Percentiles rank a stretch among this genome's conserved stretches.
Conservation (phyloP, 768 basidiomycete species). For the Lactarius akahatsu region DNA sequence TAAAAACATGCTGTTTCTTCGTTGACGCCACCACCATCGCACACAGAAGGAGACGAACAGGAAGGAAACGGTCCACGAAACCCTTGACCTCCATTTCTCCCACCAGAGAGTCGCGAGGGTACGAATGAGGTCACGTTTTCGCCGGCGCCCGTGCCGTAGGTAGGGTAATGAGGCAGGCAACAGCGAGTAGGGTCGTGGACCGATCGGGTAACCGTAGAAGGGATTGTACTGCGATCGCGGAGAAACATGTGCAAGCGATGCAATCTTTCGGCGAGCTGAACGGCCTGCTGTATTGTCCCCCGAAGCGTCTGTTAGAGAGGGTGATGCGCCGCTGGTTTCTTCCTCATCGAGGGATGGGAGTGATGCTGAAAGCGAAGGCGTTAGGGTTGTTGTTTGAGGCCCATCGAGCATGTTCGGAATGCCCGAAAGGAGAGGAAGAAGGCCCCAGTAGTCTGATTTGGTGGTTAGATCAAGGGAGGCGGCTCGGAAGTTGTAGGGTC, state of each 20-base stretch:
- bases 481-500: slow-evolving; percentile 20
- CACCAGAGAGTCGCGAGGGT: slow-evolving; percentile 67
- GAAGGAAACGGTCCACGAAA: slow-evolving; percentile 30
- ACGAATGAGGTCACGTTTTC: slow-evolving; percentile 63
- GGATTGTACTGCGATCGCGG: slow-evolving; percentile 66
- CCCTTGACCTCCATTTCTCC: slow-evolving; percentile 50
- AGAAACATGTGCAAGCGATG: slow-evolving; percentile 37
- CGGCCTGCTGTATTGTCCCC: not conserved
- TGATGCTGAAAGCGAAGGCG: slow-evolving; percentile 16
- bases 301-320: not conserved
- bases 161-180: slow-evolving; percentile 40
- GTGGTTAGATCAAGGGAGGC: slow-evolving; percentile 29
- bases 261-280: slow-evolving; percentile 18
- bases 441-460: slow-evolving; percentile 65
- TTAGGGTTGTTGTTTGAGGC: slow-evolving; percentile 1
- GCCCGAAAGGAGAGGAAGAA: slow-evolving; percentile 49
- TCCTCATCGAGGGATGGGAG: slow-evolving; percentile 9
- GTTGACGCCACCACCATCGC: slow-evolving; percentile 25
- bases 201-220: slow-evolving; percentile 70
- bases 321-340: slow-evolving; percentile 8
- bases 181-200: slow-evolving; percentile 33
- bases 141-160: slow-evolving; percentile 60
- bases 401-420: slow-evolving; percentile 42
- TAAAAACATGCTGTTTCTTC: slow-evolving; percentile 25
- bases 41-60: slow-evolving; percentile 38